Conservation (phyloP, 2,329 filamentous ascomycete genomes). For the Cryphonectria nitschkei region DNA sequence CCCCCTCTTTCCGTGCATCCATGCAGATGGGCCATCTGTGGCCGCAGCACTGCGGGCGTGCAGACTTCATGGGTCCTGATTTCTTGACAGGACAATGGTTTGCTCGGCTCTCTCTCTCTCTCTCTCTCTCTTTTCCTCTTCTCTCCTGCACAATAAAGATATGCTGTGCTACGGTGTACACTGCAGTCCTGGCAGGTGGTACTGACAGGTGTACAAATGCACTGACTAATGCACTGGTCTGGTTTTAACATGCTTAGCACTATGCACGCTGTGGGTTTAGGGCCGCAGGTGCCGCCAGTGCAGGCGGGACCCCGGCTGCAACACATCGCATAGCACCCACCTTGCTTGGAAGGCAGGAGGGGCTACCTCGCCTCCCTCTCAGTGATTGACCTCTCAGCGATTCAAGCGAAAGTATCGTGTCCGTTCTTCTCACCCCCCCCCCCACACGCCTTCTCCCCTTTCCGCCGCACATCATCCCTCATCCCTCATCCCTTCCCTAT, state of each 20-base stretch:
- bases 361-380: too few relatives aligned
- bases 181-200: not conserved
- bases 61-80: not conserved
- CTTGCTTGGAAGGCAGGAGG: not conserved
- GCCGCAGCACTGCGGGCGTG: slow-evolving; percentile 19
- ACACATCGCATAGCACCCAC: not conserved
- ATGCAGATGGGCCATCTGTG: not conserved
- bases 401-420: not conserved
- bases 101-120: not conserved
- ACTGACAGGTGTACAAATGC: not conserved
- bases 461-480: not conserved
- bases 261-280: not conserved
- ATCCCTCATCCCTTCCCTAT: not conserved
- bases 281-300: not conserved
- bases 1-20: not conserved
- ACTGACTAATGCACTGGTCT: too few relatives aligned
- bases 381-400: not conserved
- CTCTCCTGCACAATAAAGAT: not conserved
- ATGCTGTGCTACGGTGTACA: not conserved
- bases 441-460: slow-evolving; percentile 18
- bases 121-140: not conserved
- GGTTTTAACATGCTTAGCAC: not conserved
- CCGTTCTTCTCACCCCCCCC: not conserved
- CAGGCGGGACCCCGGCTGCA: slow-evolving; percentile 3
- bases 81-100: not conserved